phyloP scores from a whole-genome alignment of 257 asterid species.

The Paraleonurus japonicus region DNA sequence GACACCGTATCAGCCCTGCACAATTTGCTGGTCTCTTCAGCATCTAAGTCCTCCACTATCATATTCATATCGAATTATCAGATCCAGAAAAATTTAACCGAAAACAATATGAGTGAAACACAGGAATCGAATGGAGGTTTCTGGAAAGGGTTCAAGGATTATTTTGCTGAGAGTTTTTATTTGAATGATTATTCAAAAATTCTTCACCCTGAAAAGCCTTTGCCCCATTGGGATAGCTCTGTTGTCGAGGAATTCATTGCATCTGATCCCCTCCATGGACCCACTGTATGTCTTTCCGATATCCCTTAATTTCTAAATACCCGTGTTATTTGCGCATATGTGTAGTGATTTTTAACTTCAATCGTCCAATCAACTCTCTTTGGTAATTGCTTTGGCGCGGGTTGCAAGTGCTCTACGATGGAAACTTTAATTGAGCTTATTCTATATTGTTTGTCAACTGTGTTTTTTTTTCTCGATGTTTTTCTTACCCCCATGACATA shows the following conservation, averaged over 20 bases:
- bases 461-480: not conserved
- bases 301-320: not conserved
- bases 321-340: not conserved
- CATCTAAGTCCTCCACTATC: too few species aligned
- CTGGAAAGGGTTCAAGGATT: constrained; percentile 70
- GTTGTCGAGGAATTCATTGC: constrained; percentile 77
- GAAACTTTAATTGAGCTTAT: constrained; percentile 1
- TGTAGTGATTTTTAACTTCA: not conserved
- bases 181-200: constrained; percentile 66
- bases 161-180: constrained; percentile 69
- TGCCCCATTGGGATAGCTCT: constrained; percentile 77
- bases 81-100: too few species aligned
- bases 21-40: too few species aligned
- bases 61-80: too few species aligned
- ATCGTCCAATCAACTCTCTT: not conserved
- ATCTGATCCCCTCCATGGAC: constrained; percentile 79
- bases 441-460: not conserved
- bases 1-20: too few species aligned
- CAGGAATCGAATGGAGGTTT: constrained; percentile 38
- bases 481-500: not conserved
- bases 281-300: constrained; percentile 47
- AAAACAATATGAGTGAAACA: constrained; percentile 30
- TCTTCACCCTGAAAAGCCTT: constrained; percentile 65
- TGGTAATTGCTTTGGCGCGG: not conserved
- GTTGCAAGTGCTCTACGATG: not conserved